phyloP scores from a whole-genome alignment of 148 eudicot genomes.

The Limonium bicolor region DNA sequence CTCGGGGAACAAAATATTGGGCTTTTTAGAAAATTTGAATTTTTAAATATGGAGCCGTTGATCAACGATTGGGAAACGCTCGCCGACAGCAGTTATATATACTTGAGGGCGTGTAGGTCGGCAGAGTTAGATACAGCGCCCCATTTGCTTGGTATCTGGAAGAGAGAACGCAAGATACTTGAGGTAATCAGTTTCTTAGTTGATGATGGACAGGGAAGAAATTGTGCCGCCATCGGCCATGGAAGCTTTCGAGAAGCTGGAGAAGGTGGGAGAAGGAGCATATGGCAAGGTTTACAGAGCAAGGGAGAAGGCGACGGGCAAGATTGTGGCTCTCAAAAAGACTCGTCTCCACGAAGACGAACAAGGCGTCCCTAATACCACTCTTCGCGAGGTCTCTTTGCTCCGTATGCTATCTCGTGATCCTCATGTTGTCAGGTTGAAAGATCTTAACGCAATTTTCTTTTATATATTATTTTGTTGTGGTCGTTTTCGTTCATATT shows the following conservation, averaged over 20 bases:
- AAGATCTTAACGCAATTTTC: too few relatives aligned
- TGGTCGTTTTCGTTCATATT: too few relatives aligned
- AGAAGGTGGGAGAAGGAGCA: constrained; percentile 92
- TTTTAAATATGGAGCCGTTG: constrained; percentile 9
- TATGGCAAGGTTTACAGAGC: constrained; percentile 89
- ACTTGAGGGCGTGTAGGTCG: background rate
- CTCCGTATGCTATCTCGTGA: constrained; percentile 82
- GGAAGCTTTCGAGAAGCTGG: constrained; percentile 86
- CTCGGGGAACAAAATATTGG: too few relatives aligned
- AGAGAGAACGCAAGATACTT: constrained; percentile 9
- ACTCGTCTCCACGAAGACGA: constrained; percentile 78
- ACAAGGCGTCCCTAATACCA: constrained; percentile 93
- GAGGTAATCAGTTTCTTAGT: constrained; percentile 8
- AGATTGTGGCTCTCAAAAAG: constrained; percentile 85
- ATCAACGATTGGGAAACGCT: background rate
- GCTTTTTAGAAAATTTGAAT: too few relatives aligned
- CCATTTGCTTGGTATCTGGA: constrained; percentile 3
- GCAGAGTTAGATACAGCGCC: background rate
- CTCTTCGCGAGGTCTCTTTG: constrained; percentile 79
- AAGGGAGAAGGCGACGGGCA: constrained; percentile 59
- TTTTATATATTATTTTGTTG: too few relatives aligned
- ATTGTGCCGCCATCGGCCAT: constrained; percentile 23
- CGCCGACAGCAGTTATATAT: background rate
- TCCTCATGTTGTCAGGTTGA: constrained; percentile 71
- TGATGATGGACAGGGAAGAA: constrained; percentile 1